Conservation (phyloP, 345 rosid species). For the Sisymbrium irio region DNA sequence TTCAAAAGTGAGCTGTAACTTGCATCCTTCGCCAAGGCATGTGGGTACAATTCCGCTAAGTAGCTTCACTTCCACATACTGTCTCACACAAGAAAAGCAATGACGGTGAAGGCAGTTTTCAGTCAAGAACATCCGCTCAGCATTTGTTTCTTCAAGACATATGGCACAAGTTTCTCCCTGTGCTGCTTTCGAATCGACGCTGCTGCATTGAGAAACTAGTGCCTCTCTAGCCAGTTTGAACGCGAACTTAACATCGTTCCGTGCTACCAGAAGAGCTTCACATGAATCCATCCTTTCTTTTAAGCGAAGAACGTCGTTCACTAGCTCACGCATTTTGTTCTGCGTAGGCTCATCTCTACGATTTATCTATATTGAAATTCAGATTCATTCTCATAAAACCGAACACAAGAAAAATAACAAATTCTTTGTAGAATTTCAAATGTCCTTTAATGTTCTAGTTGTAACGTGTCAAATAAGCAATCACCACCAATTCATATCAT, state of each 20-base stretch:
- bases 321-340: conserved; percentile 33
- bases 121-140: no score
- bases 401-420: no score
- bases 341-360: conserved; percentile 4
- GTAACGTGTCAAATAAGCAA: no score
- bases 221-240: conserved; percentile 66
- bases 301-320: background rate
- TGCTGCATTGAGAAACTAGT: conserved; percentile 43
- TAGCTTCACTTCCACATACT: no score
- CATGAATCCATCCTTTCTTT: background rate
- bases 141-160: no score
- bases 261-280: conserved; percentile 31
- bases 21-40: no score
- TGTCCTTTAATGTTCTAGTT: background rate
- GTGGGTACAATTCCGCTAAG: no score
- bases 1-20: no score
- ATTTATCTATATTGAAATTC: background rate
- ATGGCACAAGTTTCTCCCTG: no score
- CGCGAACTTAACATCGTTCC: conserved; percentile 41
- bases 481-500: no score
- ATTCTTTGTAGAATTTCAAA: background rate
- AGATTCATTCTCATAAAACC: background rate
- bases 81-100: no score
- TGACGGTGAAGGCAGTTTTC: no score
- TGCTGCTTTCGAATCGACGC: background rate